phyloP scores from a whole-genome alignment of 2,329 filamentous ascomycete genomes.

The Cercospora citrullina region DNA sequence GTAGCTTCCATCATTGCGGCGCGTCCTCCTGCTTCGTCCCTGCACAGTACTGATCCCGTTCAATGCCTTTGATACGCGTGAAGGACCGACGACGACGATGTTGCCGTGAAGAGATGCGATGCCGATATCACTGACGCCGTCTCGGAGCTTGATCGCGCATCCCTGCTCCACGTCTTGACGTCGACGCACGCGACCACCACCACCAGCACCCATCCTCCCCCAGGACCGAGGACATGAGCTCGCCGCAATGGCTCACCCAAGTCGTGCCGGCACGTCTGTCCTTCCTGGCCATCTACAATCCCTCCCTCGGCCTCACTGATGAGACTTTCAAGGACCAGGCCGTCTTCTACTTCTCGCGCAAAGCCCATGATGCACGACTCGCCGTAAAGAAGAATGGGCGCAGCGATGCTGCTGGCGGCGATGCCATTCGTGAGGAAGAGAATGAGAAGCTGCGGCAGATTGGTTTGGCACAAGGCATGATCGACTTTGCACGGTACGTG shows the following conservation, averaged over 20 bases:
- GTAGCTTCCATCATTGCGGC: neutral
- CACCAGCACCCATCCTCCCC: neutral
- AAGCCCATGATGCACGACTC: constrained; percentile 33
- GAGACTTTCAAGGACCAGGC: constrained; percentile 79
- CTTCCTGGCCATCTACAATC: constrained; percentile 94
- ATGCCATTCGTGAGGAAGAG: constrained; percentile 60
- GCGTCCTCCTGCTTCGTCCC: neutral
- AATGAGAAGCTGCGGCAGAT: constrained; percentile 91
- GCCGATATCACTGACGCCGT: neutral
- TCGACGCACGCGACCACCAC: neutral
- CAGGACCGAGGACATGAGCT: constrained; percentile 25
- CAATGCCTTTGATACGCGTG: neutral
- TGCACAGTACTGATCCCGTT: neutral
- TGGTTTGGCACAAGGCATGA: constrained; percentile 94
- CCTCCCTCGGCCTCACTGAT: constrained; percentile 70
- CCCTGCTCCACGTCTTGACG: neutral
- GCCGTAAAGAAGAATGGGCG: constrained; percentile 29
- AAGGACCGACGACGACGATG: neutral
- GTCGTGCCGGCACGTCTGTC: constrained; percentile 74
- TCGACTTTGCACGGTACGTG: constrained; percentile 73
- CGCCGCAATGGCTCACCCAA: constrained; percentile 27
- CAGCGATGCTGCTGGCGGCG: constrained; percentile 34
- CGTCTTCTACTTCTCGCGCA: constrained; percentile 79
- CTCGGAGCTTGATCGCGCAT: neutral
- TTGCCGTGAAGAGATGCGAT: neutral